These are phyloP conservation scores for Tetrapisispora iriomotensis DNA, from an alignment of 805 yeast genomes.

Conservation along the genomic window DNA sequence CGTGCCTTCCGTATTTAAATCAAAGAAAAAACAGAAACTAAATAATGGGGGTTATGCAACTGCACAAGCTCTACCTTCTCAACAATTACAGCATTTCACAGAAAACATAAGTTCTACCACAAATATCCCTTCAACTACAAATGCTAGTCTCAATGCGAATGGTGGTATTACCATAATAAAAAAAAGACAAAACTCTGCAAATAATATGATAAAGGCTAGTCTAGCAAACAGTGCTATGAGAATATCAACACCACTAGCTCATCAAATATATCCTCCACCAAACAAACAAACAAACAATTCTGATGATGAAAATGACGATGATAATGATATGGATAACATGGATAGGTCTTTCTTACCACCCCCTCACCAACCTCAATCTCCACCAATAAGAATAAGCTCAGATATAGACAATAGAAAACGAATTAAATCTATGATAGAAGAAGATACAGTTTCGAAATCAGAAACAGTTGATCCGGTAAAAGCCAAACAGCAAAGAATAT, in stretches of 20 bases:
- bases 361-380: constrained; percentile 31
- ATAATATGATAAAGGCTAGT: constrained; percentile 6
- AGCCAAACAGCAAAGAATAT: constrained; percentile 27
- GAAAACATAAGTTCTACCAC: no score
- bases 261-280: constrained; percentile 32
- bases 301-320: constrained; percentile 12
- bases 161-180: constrained; percentile 18
- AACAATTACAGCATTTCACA: not conserved
- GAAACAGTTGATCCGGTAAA: constrained; percentile 32
- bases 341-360: constrained; percentile 31
- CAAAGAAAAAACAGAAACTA: constrained; percentile 19
- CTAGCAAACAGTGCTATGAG: constrained; percentile 16
- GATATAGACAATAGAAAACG: constrained; percentile 26
- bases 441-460: constrained; percentile 32
- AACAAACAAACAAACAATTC: constrained; percentile 17
- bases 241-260: constrained; percentile 33
- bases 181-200: constrained; percentile 13
- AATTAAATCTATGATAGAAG: constrained; percentile 23
- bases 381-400: constrained; percentile 31
- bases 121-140: no score
- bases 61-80: not conserved
- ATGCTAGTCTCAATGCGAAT: constrained; percentile 3
- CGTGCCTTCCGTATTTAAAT: constrained; percentile 16
- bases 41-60: constrained; percentile 12
- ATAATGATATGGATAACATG: constrained; percentile 24